phyloP scores from a whole-genome alignment of 345 rosid species.

The Capsella bursapastoris region DNA sequence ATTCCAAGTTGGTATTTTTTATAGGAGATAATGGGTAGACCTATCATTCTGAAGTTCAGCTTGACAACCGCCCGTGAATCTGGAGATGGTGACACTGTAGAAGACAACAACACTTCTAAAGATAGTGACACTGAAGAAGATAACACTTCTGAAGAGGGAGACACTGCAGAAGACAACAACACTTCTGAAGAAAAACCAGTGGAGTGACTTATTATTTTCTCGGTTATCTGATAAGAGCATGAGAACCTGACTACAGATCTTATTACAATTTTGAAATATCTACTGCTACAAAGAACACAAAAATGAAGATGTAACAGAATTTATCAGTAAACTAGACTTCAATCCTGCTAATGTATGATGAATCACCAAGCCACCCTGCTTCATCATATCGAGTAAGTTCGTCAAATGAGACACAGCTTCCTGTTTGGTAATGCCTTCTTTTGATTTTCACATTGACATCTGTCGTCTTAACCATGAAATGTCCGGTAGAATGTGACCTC shows the following conservation, averaged over 20 bases:
- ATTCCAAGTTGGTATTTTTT: constrained; percentile 22
- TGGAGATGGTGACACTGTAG: constrained; percentile 38
- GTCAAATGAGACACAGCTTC: constrained; percentile 65
- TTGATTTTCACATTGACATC: constrained; percentile 48
- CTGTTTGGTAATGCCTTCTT: constrained; percentile 51
- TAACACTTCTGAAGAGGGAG: constrained; percentile 41
- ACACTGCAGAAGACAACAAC: constrained; percentile 40
- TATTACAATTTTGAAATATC: constrained; percentile 41
- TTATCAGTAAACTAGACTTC: constrained; percentile 32
- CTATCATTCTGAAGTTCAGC: constrained; percentile 71
- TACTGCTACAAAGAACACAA: constrained; percentile 34
- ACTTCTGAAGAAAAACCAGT: constrained; percentile 32
- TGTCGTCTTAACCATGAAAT: constrained; percentile 49
- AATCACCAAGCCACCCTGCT: constrained; percentile 38
- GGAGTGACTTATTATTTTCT: constrained; percentile 42
- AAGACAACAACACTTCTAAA: constrained; percentile 39
- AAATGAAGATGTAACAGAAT: constrained; percentile 15
- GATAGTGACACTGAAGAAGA: constrained; percentile 42
- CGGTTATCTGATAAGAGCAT: constrained; percentile 9
- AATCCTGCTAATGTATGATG: constrained; percentile 37
- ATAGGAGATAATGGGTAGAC: constrained; percentile 88
- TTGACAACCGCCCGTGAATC: constrained; percentile 54
- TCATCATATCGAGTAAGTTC: constrained; percentile 43
- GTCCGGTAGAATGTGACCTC: constrained; percentile 82
- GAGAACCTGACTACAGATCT: constrained; percentile 31